A percentile compares a stretch with the other conserved stretches of the same genome.
phyloP scores from a whole-genome alignment of 768 basidiomycete genomes.

The Phaeolepiota aurea region DNA sequence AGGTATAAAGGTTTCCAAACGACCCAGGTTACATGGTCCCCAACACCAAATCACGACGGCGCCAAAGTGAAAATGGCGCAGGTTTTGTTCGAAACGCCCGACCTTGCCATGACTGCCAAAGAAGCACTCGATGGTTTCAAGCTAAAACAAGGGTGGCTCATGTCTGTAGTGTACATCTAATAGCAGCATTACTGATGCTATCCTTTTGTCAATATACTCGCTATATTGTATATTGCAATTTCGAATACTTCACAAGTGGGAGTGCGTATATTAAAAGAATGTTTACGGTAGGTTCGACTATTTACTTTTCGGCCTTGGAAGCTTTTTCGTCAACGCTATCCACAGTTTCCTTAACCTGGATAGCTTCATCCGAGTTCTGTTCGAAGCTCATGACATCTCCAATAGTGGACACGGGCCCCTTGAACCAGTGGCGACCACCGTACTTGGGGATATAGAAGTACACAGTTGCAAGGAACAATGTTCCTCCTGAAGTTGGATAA shows the following conservation, averaged over 20 bases:
- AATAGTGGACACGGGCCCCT: slow-evolving; percentile 48
- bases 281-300: slow-evolving; percentile 5
- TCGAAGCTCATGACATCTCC: slow-evolving; percentile 2
- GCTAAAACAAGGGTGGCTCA: slow-evolving; percentile 79
- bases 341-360: background rate
- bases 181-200: slow-evolving; percentile 9
- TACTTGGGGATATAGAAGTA: slow-evolving; percentile 72
- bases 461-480: slow-evolving; percentile 44
- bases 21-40: slow-evolving; percentile 61
- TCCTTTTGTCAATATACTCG: slow-evolving; percentile 12
- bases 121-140: slow-evolving; percentile 80
- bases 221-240: no score
- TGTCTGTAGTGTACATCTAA: slow-evolving; percentile 68
- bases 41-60: slow-evolving; percentile 56
- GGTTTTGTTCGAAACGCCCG: slow-evolving; percentile 67
- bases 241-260: no score
- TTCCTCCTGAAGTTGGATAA: slow-evolving; percentile 27
- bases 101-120: slow-evolving; percentile 70
- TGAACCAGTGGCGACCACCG: slow-evolving; percentile 72
- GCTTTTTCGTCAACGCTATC: background rate
- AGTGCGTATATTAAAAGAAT: no score
- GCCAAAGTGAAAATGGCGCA: slow-evolving; percentile 73
- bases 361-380: background rate
- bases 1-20: slow-evolving; percentile 83
- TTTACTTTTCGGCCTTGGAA: background rate